Percentiles rank a stretch among this genome's conserved stretches.
phyloP scores from a whole-genome alignment of 768 basidiomycete species.

The Lentinus brumalis region DNA sequence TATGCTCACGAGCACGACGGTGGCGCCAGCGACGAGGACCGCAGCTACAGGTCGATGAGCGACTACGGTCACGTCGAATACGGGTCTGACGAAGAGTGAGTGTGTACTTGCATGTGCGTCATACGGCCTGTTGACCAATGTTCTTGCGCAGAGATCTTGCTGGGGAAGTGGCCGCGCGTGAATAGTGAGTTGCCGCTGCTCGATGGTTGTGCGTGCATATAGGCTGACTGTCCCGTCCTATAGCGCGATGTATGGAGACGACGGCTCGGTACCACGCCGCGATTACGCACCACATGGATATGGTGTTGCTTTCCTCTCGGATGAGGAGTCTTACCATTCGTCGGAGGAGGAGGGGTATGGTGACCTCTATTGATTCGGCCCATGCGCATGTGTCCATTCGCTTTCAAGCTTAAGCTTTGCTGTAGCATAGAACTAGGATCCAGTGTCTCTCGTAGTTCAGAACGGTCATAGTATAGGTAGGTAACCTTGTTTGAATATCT shows the following conservation, averaged over 20 bases:
- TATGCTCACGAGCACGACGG: background rate
- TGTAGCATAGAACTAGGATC: background rate
- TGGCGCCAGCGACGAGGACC: background rate
- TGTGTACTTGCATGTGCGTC: background rate
- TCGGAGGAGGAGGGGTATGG: too few species aligned
- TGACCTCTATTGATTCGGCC: too few species aligned
- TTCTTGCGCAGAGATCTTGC: slow-evolving; percentile 19
- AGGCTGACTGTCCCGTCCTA: background rate
- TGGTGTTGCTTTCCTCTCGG: background rate
- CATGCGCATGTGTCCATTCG: background rate
- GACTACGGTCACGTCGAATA: background rate
- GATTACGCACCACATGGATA: background rate
- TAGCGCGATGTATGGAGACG: slow-evolving; percentile 31
- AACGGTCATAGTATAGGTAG: background rate
- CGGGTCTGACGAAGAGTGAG: background rate
- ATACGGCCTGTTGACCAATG: background rate
- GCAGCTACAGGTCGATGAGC: background rate
- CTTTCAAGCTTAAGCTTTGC: background rate
- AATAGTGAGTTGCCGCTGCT: slow-evolving; percentile 21
- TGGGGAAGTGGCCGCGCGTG: slow-evolving; percentile 26
- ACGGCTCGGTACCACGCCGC: slow-evolving; percentile 25
- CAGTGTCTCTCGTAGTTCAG: background rate
- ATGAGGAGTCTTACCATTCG: background rate
- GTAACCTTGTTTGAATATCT: background rate
- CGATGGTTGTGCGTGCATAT: background rate